Percentiles rank a stretch among this genome's conserved stretches.
Evolutionary conservation across 2,329 filamentous ascomycete species (phyloP).

Genomic region (Metarhizium rileyi): DNA sequence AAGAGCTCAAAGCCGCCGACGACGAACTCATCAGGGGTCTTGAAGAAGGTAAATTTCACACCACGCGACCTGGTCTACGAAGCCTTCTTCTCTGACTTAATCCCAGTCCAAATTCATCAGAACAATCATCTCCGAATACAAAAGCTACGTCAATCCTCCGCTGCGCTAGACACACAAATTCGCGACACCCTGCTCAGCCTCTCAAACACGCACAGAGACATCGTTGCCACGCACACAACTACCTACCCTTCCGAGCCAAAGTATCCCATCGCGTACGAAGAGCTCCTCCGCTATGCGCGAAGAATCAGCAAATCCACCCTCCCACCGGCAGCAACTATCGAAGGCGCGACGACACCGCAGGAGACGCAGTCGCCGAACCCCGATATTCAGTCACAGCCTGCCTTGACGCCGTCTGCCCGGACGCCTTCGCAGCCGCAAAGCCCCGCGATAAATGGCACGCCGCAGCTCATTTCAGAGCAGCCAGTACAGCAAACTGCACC

Average conservation of each 20-base stretch:
- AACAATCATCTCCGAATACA: conserved; percentile 61
- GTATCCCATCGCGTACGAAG: conserved; percentile 55
- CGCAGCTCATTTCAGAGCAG: conserved; percentile 18
- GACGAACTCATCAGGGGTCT: conserved; percentile 56
- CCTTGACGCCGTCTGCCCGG: conserved; percentile 21
- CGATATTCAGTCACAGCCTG: conserved; percentile 20
- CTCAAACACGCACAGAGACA: conserved; percentile 62
- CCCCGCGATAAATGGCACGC: conserved; percentile 24
- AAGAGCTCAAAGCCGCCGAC: conserved; percentile 63
- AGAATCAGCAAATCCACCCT: conserved; percentile 73
- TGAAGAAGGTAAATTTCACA: conserved; percentile 43
- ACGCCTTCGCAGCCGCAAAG: conserved; percentile 26
- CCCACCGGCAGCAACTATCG: conserved; percentile 48
- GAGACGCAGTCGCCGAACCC: conserved; percentile 18
- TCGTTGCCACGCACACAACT: conserved; percentile 53
- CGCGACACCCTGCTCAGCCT: conserved; percentile 61
- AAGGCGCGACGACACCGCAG: conserved; percentile 23
- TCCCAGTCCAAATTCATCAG: conserved; percentile 63
- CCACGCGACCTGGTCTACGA: background rate
- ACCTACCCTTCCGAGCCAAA: conserved; percentile 40
- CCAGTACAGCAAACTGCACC: conserved; percentile 23
- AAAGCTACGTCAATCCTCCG: conserved; percentile 55
- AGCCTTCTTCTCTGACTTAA: background rate
- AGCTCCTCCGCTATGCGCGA: conserved; percentile 68
- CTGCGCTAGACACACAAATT: conserved; percentile 61